Evolutionary conservation across 352 stramenopile species (phyloP).

Genomic region (Pythium sukuiense): DNA sequence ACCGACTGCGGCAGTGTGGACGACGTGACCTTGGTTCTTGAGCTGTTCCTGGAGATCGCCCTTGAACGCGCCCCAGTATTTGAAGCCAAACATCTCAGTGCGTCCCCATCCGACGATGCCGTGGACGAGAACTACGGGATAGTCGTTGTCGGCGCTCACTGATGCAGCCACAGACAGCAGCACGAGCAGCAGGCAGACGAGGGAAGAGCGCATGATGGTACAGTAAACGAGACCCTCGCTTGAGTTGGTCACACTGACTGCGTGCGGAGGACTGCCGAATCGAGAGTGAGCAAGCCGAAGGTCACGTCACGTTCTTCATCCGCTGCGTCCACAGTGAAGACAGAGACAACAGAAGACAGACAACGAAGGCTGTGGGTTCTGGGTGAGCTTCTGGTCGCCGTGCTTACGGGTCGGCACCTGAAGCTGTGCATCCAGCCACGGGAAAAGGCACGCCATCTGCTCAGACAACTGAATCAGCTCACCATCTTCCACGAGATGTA

Average conservation of each 20-base stretch:
- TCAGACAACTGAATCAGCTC: too few species aligned
- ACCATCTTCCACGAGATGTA: too few species aligned
- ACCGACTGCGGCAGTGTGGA: constrained; percentile 29
- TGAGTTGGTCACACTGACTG: background rate
- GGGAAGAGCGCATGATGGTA: background rate
- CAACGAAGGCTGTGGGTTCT: too few species aligned
- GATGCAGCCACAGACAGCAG: background rate
- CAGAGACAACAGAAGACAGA: too few species aligned
- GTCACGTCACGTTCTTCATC: too few species aligned
- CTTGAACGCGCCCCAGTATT: constrained; percentile 32
- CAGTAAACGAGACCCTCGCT: background rate
- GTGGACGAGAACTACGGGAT: constrained; percentile 35
- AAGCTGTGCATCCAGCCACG: too few species aligned
- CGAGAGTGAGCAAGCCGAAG: too few species aligned
- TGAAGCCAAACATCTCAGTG: constrained; percentile 22
- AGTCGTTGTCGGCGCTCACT: constrained; percentile 23
- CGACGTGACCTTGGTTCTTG: constrained; percentile 33
- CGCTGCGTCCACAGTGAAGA: too few species aligned
- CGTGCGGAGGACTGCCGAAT: background rate
- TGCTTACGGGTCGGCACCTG: too few species aligned
- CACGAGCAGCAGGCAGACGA: background rate
- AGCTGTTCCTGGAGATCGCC: constrained; percentile 31
- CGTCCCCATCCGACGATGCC: constrained; percentile 28
- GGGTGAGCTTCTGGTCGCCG: too few species aligned
- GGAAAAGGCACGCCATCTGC: too few species aligned